Evolutionary conservation across 148 eudicot genomes (phyloP).

Genomic region (Rhododendron williamsianum): DNA sequence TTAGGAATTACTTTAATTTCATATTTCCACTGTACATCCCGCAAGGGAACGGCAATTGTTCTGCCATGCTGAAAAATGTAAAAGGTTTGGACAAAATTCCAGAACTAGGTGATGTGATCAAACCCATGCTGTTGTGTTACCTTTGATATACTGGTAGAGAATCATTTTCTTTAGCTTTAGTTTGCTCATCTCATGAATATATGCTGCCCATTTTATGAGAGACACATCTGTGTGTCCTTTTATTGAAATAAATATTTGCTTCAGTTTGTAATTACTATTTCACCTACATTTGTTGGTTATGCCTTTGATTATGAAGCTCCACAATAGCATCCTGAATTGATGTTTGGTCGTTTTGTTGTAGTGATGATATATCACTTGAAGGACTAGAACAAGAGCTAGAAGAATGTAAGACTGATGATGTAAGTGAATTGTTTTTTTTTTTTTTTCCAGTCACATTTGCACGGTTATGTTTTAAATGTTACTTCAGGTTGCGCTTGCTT

Average conservation of each 20-base stretch:
- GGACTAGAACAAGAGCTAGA: slow-evolving; percentile 92
- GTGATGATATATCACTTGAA: slow-evolving; percentile 88
- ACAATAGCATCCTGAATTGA: slow-evolving; percentile 8
- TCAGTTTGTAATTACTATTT: slow-evolving; percentile 7
- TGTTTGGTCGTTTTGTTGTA: slow-evolving; percentile 20
- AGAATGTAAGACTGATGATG: slow-evolving; percentile 85
- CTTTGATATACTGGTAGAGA: background rate
- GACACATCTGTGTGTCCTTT: background rate
- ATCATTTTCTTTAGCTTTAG: background rate
- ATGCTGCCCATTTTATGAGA: background rate
- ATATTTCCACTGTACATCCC: background rate
- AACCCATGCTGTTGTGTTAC: background rate
- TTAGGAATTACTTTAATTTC: background rate
- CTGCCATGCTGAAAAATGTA: background rate
- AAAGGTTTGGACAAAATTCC: background rate
- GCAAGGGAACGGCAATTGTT: background rate
- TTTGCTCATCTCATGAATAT: background rate
- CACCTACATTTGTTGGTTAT: background rate
- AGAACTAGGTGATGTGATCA: background rate
- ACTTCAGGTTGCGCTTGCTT: background rate
- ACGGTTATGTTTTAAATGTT: background rate
- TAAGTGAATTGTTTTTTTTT: slow-evolving; percentile 27
- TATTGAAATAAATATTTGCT: background rate
- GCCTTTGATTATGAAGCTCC: background rate
- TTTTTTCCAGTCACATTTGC: background rate